Conservation (phyloP, 2,329 filamentous ascomycete species). For the Drechslerella dactyloides region DNA sequence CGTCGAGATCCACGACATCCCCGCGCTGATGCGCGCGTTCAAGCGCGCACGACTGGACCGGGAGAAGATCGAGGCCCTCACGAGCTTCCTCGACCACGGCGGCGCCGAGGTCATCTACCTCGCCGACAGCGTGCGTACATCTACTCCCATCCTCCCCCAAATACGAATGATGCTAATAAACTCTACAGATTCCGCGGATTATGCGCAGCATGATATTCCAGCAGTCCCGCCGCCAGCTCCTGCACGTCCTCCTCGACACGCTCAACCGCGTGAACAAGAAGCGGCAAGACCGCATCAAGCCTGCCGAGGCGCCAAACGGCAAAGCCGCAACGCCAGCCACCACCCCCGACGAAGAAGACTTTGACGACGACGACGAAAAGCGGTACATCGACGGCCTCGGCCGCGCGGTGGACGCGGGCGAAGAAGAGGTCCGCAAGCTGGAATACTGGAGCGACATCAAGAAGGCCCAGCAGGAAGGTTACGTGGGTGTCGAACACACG, state of each 20-base stretch:
- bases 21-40: conserved; percentile 72
- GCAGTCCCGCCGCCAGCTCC: conserved; percentile 77
- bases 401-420: conserved; percentile 75
- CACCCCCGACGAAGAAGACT: conserved; percentile 57
- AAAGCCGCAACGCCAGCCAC: conserved; percentile 38
- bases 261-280: conserved; percentile 59
- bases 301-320: conserved; percentile 56
- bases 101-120: conserved; percentile 78
- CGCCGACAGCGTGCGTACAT: conserved; percentile 64
- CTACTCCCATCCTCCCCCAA: not conserved
- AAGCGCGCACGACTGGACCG: conserved; percentile 79
- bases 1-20: conserved; percentile 69
- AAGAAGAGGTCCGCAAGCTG: conserved; percentile 77
- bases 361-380: conserved; percentile 57
- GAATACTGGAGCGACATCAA: conserved; percentile 89
- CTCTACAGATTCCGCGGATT: conserved; percentile 73
- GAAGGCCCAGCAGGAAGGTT: conserved; percentile 58
- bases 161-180: not conserved
- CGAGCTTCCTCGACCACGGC: conserved; percentile 79
- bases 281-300: conserved; percentile 38
- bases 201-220: conserved; percentile 91
- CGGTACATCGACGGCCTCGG: conserved; percentile 72
- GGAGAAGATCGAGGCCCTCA: conserved; percentile 84
- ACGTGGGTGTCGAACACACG: conserved; percentile 33
- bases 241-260: conserved; percentile 72